Evolutionary conservation across 2,329 filamentous ascomycete genomes (phyloP).

Genomic region (Blastomyces percursus): DNA sequence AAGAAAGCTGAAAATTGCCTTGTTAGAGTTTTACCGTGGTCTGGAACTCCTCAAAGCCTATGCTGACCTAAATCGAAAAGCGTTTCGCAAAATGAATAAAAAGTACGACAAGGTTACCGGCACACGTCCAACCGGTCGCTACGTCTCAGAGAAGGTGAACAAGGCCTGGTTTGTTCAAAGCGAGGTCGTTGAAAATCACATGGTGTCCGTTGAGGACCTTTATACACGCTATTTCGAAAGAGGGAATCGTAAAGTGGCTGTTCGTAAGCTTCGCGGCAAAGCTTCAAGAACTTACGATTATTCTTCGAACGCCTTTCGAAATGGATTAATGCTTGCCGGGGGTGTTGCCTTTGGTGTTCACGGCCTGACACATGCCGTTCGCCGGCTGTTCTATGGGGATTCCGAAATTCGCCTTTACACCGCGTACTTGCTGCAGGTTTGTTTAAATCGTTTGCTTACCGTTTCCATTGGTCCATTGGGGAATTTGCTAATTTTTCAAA

Average conservation of each 20-base stretch:
- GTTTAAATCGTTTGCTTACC: conserved; percentile 17
- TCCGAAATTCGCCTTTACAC: conserved; percentile 42
- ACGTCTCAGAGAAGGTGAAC: conserved; percentile 86
- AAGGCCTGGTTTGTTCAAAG: conserved; percentile 86
- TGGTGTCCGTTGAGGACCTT: conserved; percentile 74
- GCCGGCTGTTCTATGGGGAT: conserved; percentile 40
- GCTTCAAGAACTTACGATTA: conserved; percentile 48
- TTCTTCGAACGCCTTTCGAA: conserved; percentile 49
- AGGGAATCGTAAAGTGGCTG: conserved; percentile 84
- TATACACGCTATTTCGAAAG: conserved; percentile 92
- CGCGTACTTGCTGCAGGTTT: conserved; percentile 57
- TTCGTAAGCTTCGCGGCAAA: conserved; percentile 71
- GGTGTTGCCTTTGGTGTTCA: conserved; percentile 57
- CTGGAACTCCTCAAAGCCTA: conserved; percentile 89
- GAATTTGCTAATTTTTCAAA: conserved; percentile 17
- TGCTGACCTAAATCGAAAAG: conserved; percentile 77
- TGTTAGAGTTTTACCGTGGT: conserved; percentile 87
- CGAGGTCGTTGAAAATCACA: conserved; percentile 67
- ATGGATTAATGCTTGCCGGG: conserved; percentile 56
- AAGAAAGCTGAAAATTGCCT: conserved; percentile 75
- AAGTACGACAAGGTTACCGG: conserved; percentile 92
- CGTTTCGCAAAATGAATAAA: conserved; percentile 95
- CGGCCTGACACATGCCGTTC: conserved; percentile 50
- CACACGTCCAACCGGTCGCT: conserved; percentile 63
- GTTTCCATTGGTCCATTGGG: not conserved